Evolutionary conservation across 2,329 filamentous ascomycete species (phyloP), one percentile per base, ranked within the genome.

Genomic region (Aspergillus pseudoviridinutans): DNA sequence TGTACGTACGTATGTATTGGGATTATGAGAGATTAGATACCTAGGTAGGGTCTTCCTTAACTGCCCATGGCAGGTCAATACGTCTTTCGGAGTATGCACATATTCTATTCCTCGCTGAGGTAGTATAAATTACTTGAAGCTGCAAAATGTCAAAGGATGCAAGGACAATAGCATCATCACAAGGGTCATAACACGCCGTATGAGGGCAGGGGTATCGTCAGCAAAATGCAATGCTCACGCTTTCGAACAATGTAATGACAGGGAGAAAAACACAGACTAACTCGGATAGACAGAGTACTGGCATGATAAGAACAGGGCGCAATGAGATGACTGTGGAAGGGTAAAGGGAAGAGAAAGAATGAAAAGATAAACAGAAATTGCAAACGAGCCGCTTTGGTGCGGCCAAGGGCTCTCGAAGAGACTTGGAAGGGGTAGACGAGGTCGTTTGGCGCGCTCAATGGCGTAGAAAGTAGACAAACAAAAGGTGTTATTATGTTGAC

Each of bases 141-240:
- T 47, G 44, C 22, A 14, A 3, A 14, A 12, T 27, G 22, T 7
- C 44, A 47, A 47, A 24, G 24, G 12, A 27, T 25, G 24, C 22
- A 47, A 24, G 22, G 42, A 24, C 42, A 24, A 46, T 46, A 24
- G 42, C 59, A 64, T 65, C 64, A 56, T 66, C 54, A 54, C 50
- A 63, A 61, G 50, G 49, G 54, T 65, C 64, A 65, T 64, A 66
- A 64, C 64, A 59, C 29, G 58, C 62, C 62, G 65, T 60, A 55
- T 35, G 35, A 58, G 56, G 60, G 60, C 61, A 65, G 63, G 32
- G 63, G 63, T 65, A 65, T 65, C 62, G 56, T 64, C 58, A 58
- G 61, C 54, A 62, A 63, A 47, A 51, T 53, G 55, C 52, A 64
- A 64, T 46, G 50, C 44, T 51, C 38, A 49, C 28, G 49, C 29